Evolutionary conservation across 1,139 yeast species (phyloP), one percentile per base, ranked within the genome.

Genomic region (Suhomyces maxii): DNA sequence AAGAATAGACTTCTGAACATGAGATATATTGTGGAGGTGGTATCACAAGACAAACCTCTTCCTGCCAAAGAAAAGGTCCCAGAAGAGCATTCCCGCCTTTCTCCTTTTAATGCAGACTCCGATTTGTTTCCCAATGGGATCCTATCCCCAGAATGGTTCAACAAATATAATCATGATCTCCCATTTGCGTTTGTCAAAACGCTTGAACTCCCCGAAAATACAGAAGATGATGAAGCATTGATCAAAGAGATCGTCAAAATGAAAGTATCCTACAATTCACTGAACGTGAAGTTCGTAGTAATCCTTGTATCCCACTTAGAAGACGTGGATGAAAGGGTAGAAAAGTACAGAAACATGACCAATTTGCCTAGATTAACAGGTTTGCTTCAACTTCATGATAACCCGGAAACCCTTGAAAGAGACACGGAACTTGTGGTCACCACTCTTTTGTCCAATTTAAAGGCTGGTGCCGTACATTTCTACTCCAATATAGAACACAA

Each of bases 51-150:
- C 3, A 25, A 26, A 11, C 34, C 37, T n/a, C 23, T 46, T 7
- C 49, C 49, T 7, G 34, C 13, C 11, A 34, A 39, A 12, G 13
- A 36, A 11, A 11, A 18, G 3, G 12, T 25, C 11, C 43, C 47
- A 13, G 54, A 55, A 9, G 55, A 47, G 3, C 75, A 72, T 51
- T 66, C 75, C 8, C 41, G 44, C 3, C 42, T 65, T 3, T 72
- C 78, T 0, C 79, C 79, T 0, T 71, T 74, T 56, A 64, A 71
- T 47, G 51, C 59, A 3, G 43, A 57, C 7, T 72, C 78, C 0
- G 71, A 65, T 36, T 53, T 75, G 39, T 75, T 65, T 42, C 79
- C 79, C 33, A 73, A 75, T 49, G 80, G 79, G 1, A 65, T 75
- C 7, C 52, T 75, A 8, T 63, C 71, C 8, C 50, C 52, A 1